These are phyloP conservation scores for Fomitiporia mediterranea DNA, from an alignment of 1,284 basidiomycete genomes.

Conservation along the genomic window DNA sequence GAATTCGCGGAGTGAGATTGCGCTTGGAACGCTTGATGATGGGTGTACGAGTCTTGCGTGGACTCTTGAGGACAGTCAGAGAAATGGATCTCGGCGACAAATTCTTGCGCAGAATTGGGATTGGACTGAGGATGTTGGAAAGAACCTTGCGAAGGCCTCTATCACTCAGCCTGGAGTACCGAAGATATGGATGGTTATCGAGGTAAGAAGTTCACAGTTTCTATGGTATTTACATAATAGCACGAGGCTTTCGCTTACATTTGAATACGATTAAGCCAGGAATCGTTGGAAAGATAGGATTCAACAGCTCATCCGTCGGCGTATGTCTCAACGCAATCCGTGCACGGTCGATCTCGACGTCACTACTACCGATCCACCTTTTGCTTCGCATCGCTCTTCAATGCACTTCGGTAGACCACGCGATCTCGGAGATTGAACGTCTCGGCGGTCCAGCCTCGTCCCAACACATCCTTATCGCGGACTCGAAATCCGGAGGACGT, in stretches of 20 bases:
- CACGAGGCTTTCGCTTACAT: too few species aligned
- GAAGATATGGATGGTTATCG: slow-evolving; percentile 35
- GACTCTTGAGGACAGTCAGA: slow-evolving; percentile 25
- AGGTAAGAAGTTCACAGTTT: slow-evolving; percentile 24
- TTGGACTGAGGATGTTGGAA: slow-evolving; percentile 31
- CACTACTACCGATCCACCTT: slow-evolving; percentile 33
- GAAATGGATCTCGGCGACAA: slow-evolving; percentile 16
- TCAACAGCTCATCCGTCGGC: slow-evolving; percentile 33
- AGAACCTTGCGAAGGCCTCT: slow-evolving; percentile 32
- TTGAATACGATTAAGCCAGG: slow-evolving; percentile 30
- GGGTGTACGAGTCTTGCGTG: slow-evolving; percentile 35
- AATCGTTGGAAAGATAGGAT: slow-evolving; percentile 38
- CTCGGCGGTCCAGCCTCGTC: slow-evolving; percentile 33
- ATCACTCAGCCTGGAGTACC: slow-evolving; percentile 30
- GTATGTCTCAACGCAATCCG: slow-evolving; percentile 37
- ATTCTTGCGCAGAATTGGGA: slow-evolving; percentile 39
- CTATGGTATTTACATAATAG: not conserved
- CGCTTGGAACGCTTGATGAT: slow-evolving; percentile 34
- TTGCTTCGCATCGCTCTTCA: slow-evolving; percentile 33
- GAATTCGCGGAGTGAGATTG: slow-evolving; percentile 36
- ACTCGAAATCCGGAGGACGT: slow-evolving; percentile 24
- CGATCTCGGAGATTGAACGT: slow-evolving; percentile 28
- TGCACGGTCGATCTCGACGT: slow-evolving; percentile 29
- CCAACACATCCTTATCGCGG: slow-evolving; percentile 35
- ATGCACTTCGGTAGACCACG: slow-evolving; percentile 27